Evolutionary conservation across 2,329 filamentous ascomycete genomes (phyloP).

Genomic region (Cytospora leucostoma): DNA sequence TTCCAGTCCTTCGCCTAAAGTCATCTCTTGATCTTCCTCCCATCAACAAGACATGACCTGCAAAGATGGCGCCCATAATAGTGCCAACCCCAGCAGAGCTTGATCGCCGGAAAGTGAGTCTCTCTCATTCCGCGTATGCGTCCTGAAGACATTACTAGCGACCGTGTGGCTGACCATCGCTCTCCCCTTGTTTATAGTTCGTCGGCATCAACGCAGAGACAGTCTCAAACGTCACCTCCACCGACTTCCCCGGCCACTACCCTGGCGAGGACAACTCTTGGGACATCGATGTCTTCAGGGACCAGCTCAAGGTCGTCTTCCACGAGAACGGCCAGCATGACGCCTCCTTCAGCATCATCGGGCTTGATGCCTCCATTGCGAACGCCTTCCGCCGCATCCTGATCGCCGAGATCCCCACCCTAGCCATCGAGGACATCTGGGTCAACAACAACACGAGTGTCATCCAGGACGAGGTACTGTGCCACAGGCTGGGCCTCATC

Average conservation of each 20-base stretch:
- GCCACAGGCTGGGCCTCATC: constrained; percentile 85
- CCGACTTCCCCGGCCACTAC: constrained; percentile 89
- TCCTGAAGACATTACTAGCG: not conserved
- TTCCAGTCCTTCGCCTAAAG: constrained; percentile 12
- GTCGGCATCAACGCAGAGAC: constrained; percentile 89
- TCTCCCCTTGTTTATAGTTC: constrained; percentile 54
- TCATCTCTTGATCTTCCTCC: constrained; percentile 9
- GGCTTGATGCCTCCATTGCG: constrained; percentile 87
- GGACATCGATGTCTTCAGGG: constrained; percentile 48
- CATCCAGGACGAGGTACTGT: constrained; percentile 95
- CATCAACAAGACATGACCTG: constrained; percentile 16
- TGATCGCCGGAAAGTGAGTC: constrained; percentile 60
- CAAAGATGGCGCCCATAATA: constrained; percentile 47
- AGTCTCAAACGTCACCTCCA: constrained; percentile 84
- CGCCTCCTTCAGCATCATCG: constrained; percentile 86
- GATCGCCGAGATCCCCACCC: constrained; percentile 88
- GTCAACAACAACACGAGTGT: constrained; percentile 96
- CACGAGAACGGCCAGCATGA: constrained; percentile 79
- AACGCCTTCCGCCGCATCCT: constrained; percentile 98
- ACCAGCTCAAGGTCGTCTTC: constrained; percentile 63
- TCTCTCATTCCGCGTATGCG: not conserved
- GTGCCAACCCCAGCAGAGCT: constrained; percentile 57
- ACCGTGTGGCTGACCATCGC: constrained; percentile 5
- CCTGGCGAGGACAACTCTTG: constrained; percentile 72
- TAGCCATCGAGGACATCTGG: constrained; percentile 93